phyloP scores from a whole-genome alignment of 2,329 filamentous ascomycete genomes.

The Bipolaris oryzae region DNA sequence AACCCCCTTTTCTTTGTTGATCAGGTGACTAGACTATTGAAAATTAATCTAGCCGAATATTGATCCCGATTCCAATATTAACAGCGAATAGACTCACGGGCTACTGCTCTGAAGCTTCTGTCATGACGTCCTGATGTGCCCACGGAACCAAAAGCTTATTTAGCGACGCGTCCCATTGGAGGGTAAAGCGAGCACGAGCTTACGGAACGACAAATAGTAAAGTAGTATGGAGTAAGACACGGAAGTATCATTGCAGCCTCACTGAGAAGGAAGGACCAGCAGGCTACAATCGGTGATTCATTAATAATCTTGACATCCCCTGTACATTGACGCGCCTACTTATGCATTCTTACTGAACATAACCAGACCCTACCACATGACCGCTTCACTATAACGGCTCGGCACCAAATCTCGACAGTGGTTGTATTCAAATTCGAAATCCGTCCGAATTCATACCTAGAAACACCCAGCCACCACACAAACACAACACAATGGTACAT shows the following conservation, averaged over 20 bases:
- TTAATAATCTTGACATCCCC: not conserved
- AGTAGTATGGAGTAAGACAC: not conserved
- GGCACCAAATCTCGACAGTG: not conserved
- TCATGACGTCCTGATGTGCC: too few species aligned
- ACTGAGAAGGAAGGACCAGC: not conserved
- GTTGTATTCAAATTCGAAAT: not conserved
- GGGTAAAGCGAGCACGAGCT: not conserved
- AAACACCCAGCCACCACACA: too few species aligned
- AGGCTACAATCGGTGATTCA: not conserved
- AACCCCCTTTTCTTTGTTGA: not conserved
- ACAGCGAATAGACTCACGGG: too few species aligned
- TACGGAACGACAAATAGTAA: not conserved
- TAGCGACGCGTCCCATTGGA: not conserved
- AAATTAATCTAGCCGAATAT: too few species aligned
- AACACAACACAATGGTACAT: not conserved
- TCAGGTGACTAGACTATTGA: too few species aligned
- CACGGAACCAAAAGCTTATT: not conserved
- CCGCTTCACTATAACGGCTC: not conserved
- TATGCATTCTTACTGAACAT: not conserved
- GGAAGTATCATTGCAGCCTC: not conserved
- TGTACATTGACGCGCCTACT: not conserved
- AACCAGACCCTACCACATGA: not conserved
- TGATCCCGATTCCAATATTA: too few species aligned
- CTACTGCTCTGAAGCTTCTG: too few species aligned
- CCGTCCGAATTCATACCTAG: not conserved